phyloP scores from a whole-genome alignment of 1,284 basidiomycete genomes.

The Hypsizygus ulmarius region DNA sequence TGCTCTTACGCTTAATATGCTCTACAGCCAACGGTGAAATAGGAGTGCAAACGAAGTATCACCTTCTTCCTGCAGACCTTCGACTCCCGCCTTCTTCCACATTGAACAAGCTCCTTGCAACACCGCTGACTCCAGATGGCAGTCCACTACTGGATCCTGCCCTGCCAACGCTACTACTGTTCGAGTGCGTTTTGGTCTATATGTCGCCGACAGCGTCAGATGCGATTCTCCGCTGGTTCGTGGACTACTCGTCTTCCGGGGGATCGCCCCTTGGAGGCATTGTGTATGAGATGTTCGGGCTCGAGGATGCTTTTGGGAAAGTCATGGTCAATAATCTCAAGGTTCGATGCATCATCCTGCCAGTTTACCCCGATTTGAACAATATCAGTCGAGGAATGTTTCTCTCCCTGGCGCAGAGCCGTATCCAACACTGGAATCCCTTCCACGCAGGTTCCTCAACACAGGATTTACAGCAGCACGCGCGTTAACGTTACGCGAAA shows the following conservation, averaged over 20 bases:
- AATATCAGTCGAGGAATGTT: slow-evolving; percentile 65
- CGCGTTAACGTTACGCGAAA: slow-evolving; percentile 67
- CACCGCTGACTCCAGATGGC: slow-evolving; percentile 17
- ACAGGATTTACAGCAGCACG: slow-evolving; percentile 52
- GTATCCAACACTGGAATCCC: slow-evolving; percentile 55
- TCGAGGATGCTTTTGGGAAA: slow-evolving; percentile 80
- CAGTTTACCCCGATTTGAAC: background rate
- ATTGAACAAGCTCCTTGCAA: slow-evolving; percentile 38
- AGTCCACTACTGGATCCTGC: slow-evolving; percentile 55
- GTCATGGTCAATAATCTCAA: slow-evolving; percentile 87
- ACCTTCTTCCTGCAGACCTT: slow-evolving; percentile 76
- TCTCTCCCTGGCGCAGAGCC: slow-evolving; percentile 70
- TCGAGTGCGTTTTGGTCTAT: slow-evolving; percentile 93
- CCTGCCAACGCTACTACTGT: slow-evolving; percentile 79
- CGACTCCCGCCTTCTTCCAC: slow-evolving; percentile 48
- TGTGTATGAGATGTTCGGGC: slow-evolving; percentile 89
- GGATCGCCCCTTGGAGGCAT: slow-evolving; percentile 49
- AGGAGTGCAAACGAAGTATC: slow-evolving; percentile 61
- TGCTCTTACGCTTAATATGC: slow-evolving; percentile 10
- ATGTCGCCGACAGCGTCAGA: slow-evolving; percentile 63
- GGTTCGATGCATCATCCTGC: slow-evolving; percentile 36
- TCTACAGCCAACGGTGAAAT: slow-evolving; percentile 66
- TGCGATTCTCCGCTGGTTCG: slow-evolving; percentile 74
- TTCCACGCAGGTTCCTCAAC: slow-evolving; percentile 61
- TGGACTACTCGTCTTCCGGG: slow-evolving; percentile 45